These are phyloP conservation scores for Nemania bipapillata DNA, from an alignment of 2,329 filamentous ascomycete genomes.

Conservation along the genomic window DNA sequence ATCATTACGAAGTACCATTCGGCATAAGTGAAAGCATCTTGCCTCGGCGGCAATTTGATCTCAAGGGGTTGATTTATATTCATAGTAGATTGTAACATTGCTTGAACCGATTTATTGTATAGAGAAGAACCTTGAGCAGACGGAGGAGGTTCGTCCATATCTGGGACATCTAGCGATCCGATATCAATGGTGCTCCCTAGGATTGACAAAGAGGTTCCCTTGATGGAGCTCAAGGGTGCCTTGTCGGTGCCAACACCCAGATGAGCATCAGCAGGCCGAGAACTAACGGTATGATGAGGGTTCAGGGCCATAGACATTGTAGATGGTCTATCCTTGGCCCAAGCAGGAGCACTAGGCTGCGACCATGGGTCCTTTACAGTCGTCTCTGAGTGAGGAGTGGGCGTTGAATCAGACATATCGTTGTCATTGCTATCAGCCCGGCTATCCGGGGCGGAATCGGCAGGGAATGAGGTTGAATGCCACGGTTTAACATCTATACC, in stretches of 20 bases:
- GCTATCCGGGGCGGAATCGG: conserved; percentile 47
- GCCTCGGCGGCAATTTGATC: conserved; percentile 70
- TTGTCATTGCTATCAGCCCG: conserved; percentile 44
- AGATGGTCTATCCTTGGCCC: conserved; percentile 49
- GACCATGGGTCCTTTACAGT: conserved; percentile 52
- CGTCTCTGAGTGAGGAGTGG: conserved; percentile 46
- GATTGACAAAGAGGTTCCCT: conserved; percentile 79
- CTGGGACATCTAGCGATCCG: conserved; percentile 73
- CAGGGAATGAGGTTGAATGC: conserved; percentile 52
- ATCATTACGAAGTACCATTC: conserved; percentile 80
- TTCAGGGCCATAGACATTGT: conserved; percentile 44
- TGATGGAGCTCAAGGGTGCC: conserved; percentile 75
- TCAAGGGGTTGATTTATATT: conserved; percentile 68
- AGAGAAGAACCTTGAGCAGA: conserved; percentile 58
- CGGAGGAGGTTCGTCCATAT: conserved; percentile 69
- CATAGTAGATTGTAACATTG: conserved; percentile 73
- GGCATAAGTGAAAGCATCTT: conserved; percentile 74
- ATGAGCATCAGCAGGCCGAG: conserved; percentile 69
- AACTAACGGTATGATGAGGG: conserved; percentile 50
- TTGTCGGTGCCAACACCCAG: conserved; percentile 72
- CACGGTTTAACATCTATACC: conserved; percentile 70
- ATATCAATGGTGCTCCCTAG: conserved; percentile 84
- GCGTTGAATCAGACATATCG: conserved; percentile 35
- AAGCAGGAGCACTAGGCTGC: conserved; percentile 52
- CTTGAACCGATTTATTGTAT: conserved; percentile 78